Conservation (phyloP, 306 rosid genomes). For the Psophocarpus tetragonolobus region DNA sequence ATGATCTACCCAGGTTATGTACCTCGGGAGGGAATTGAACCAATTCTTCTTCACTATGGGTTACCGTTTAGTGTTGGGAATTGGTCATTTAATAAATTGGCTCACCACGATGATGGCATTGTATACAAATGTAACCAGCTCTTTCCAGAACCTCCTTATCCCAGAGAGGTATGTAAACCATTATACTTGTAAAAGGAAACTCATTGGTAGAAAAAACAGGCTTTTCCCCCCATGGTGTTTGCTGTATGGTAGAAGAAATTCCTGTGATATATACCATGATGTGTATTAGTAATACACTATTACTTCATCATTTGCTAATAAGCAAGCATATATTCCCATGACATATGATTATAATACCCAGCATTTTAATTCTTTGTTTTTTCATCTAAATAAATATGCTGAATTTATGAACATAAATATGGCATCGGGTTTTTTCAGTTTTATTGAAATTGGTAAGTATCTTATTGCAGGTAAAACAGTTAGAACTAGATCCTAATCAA, state of each 20-base stretch:
- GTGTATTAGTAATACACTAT: neutral
- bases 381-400: neutral
- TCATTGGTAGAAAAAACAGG: constrained; percentile 4
- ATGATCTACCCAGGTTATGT: constrained; percentile 95
- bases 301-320: neutral
- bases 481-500: constrained; percentile 21
- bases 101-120: constrained; percentile 76
- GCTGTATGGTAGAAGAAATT: neutral
- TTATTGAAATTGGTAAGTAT: neutral
- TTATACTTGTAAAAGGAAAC: constrained; percentile 11
- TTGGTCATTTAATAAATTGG: constrained; percentile 90
- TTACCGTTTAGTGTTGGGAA: constrained; percentile 81
- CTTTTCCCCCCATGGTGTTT: neutral
- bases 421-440: constrained; percentile 1
- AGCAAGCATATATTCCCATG: constrained; percentile 1
- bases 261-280: neutral
- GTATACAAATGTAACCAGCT: constrained; percentile 79
- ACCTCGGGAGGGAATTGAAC: constrained; percentile 78
- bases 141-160: constrained; percentile 97
- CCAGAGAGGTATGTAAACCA: constrained; percentile 69
- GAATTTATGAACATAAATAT: constrained; percentile 14
- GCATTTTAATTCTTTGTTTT: neutral
- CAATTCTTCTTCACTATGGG: constrained; percentile 97
- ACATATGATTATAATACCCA: neutral
- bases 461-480: constrained; percentile 14